Base-by-base conservation (phyloP, 192 early-diverging fungal genomes). In the Coemansia furcata region DNA sequence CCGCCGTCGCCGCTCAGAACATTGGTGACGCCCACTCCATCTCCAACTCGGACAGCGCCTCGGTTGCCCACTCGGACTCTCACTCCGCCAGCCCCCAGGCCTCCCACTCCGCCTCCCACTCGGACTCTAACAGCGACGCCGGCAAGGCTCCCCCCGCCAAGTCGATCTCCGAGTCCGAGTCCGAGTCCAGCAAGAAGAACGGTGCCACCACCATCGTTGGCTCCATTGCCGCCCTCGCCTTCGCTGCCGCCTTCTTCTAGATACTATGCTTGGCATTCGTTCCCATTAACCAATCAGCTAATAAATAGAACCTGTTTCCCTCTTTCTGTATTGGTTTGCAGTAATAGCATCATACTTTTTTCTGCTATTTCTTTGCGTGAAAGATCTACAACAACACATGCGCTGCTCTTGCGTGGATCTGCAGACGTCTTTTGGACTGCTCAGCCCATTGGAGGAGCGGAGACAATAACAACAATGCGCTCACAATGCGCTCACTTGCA, bases 241-340 rank as follows among this genome's bases (percentile, higher is more conserved):
- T 63, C 43, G 71, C 66, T 38, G 78, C 78, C 14, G 73, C 73
- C 50, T 65, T 72, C 60, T 81, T 81, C 74, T 81, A 81, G 71
- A 36, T 21, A 6, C 10, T 4, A 47, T 47, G 46, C 46, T 47
- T 47, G 46, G n/a, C 19, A 47, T 47, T 19, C 9, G 7, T 14
- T 40, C 39, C 39, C 39, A 14, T 40, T 3, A 14, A 46, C 46
- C n/a, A 19, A 47, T 47, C 46, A 9, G 46, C 46, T 21, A 47
- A 47, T 47, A 47, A 47, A 47, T 26, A 47, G 46, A 47, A 47
- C 39, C 14, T 10, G 9, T 40, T 40, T 46, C 37, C 37, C 12
- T 40, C 39, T 40, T 40, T 40, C 39, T 40, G 39, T 14, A 14
- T 14, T 15, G 4, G 10, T 11, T n/a, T 9, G n/a, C 10, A 21